Percentiles rank a stretch among this genome's conserved stretches.
Evolutionary conservation across 768 basidiomycete genomes (phyloP).

Genomic region (Coprinopsis sp.): DNA sequence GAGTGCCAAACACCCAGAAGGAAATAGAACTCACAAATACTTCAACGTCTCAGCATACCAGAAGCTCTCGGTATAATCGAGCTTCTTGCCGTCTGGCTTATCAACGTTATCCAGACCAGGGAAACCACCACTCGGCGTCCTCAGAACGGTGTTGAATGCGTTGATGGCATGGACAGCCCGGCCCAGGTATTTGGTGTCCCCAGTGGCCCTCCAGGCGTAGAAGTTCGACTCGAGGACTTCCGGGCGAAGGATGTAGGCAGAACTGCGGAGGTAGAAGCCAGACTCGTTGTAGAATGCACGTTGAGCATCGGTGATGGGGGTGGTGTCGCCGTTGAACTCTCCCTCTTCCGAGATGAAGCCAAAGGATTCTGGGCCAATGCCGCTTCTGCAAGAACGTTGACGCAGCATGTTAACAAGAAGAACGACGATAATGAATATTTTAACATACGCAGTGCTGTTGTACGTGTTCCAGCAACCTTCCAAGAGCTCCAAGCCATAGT

Average conservation of each 20-base stretch:
- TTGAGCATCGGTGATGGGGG: constrained; percentile 46
- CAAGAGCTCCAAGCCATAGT: constrained; percentile 54
- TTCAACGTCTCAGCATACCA: constrained; percentile 76
- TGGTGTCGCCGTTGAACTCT: constrained; percentile 47
- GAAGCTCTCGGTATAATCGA: constrained; percentile 66
- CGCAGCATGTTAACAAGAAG: constrained; percentile 2
- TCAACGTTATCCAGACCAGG: constrained; percentile 58
- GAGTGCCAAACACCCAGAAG: neutral
- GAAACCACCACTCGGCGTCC: constrained; percentile 35
- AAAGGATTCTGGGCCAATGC: constrained; percentile 73
- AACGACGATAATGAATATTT: too few relatives aligned
- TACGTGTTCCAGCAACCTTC: constrained; percentile 85
- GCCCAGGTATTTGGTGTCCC: constrained; percentile 62
- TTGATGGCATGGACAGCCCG: constrained; percentile 54
- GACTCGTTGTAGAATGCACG: constrained; percentile 60
- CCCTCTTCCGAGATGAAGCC: constrained; percentile 64
- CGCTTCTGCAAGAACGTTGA: constrained; percentile 43
- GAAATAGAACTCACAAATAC: constrained; percentile 49
- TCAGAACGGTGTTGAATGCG: constrained; percentile 55
- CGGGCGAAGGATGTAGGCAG: constrained; percentile 59
- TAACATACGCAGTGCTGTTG: constrained; percentile 57
- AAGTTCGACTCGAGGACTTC: constrained; percentile 82
- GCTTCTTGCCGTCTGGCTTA: constrained; percentile 25
- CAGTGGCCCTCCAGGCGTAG: constrained; percentile 72
- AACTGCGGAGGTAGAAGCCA: constrained; percentile 5